Conservation (phyloP, 257 asterid species). For the Coffea eugenioides region DNA sequence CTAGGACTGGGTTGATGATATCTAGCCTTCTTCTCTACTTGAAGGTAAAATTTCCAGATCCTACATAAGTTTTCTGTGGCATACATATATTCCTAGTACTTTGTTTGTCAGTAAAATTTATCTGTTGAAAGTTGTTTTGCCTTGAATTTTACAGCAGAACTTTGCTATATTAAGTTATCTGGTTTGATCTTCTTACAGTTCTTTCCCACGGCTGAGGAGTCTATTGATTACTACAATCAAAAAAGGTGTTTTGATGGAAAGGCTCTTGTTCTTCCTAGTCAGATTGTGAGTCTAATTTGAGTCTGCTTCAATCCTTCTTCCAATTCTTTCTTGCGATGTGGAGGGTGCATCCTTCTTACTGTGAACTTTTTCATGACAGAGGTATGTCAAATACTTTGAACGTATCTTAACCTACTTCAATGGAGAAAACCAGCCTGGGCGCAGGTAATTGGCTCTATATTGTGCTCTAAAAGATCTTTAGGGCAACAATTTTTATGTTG, state of each 20-base stretch:
- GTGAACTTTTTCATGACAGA: conserved; percentile 37
- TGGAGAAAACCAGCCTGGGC: conserved; percentile 97
- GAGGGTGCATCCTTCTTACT: conserved; percentile 11
- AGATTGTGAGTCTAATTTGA: conserved; percentile 63
- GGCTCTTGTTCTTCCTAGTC: conserved; percentile 97
- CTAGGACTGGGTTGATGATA: conserved; percentile 98
- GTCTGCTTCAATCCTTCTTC: not conserved
- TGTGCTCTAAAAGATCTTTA: not conserved
- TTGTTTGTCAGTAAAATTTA: not conserved
- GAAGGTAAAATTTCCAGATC: conserved; percentile 29
- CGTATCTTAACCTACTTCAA: conserved; percentile 79
- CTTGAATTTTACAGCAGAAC: conserved; percentile 3
- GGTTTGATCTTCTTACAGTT: conserved; percentile 49
- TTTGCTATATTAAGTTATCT: conserved; percentile 11
- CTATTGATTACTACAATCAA: conserved; percentile 92
- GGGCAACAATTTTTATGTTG: not conserved
- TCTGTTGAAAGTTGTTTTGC: not conserved
- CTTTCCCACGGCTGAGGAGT: conserved; percentile 98
- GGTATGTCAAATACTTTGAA: conserved; percentile 97
- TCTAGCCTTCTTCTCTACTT: conserved; percentile 92
- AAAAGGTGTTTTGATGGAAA: conserved; percentile 93
- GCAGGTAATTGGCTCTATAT: conserved; percentile 49
- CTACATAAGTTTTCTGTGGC: not conserved
- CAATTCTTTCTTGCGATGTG: conserved; percentile 3
- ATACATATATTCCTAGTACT: not conserved